Evolutionary conservation across 805 yeast species (phyloP), one percentile per base, ranked within the genome.

Genomic region (Naumovozyma castellii): DNA sequence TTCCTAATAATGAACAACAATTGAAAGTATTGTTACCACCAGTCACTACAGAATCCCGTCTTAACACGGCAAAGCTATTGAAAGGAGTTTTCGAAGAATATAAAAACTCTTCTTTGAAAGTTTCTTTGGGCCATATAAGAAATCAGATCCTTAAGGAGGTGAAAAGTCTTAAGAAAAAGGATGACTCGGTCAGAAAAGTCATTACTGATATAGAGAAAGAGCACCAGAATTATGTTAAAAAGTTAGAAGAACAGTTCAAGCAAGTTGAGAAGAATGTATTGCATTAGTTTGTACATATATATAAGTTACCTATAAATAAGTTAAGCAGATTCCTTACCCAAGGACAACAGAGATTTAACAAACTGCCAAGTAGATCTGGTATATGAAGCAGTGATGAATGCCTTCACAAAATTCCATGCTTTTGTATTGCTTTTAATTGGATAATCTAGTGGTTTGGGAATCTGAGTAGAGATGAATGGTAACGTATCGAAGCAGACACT

Each of bases 381-480:
- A 53, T 92, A 92, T 18, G 95, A 94, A 18, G 88, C 90, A 32
- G 73, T 72, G 54, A 87, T 88, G 60, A 92, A 72, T 28, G 84
- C 78, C 43, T 73, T 73, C 4, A 92, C 92, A 65, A 92, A 84
- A 15, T 69, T 71, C 97, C 97, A 90, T 1, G 97, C 96, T 49
- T 72, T 80, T 49, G 76, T 72, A 46, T 80, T 84, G 49, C 81
- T 80, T 25, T 73, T 71, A 47, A 92, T 84, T 1, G 99, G 99
- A 56, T 92, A 92, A 60, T 92, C 97, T 37, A 92, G 65, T 2
- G 90, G 86, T 30, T 77, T 75, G 2, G 99, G 99, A 31, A 92
- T 87, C 36, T 76, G 70, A 1, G 94, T 84, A 5, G 87, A 77
- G 12, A 92, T 69, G 49, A 85, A 75, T 18, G 90, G 78, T 35